Conservation (phyloP, 176 grass and related monocot genomes). For the Lolium perenne region DNA sequence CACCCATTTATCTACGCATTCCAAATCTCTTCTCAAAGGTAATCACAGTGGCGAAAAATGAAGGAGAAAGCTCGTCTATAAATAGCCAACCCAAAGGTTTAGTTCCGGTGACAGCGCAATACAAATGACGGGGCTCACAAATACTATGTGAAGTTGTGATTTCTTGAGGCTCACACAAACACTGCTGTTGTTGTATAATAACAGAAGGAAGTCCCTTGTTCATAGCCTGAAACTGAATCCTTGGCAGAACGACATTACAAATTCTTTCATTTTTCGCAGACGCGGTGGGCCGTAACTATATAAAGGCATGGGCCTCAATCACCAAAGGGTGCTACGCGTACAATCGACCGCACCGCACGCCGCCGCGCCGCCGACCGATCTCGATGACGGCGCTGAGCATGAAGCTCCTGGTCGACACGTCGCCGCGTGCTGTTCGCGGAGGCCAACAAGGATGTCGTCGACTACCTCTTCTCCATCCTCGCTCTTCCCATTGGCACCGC, state of each 20-base stretch:
- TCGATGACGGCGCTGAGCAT: neutral
- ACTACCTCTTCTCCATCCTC: constrained; percentile 43
- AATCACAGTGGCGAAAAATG: neutral
- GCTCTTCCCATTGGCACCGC: constrained; percentile 1
- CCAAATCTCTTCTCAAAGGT: neutral
- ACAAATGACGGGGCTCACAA: neutral
- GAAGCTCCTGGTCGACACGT: neutral
- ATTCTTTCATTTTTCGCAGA: no score
- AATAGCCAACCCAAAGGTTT: neutral
- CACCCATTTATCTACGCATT: neutral
- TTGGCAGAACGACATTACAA: no score
- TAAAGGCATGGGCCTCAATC: no score
- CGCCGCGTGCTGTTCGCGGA: neutral
- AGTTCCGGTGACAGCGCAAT: neutral
- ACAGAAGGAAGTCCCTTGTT: neutral
- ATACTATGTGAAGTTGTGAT: neutral
- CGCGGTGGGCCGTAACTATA: no score
- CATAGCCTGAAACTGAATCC: neutral
- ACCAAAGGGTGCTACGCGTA: no score
- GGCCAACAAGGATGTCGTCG: constrained; percentile 15
- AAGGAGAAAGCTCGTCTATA: neutral
- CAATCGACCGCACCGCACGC: no score
- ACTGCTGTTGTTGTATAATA: neutral
- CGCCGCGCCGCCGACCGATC: neutral
- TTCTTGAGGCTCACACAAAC: neutral